Evolutionary conservation across 495 filamentous ascomycete genomes (phyloP), one percentile per base, ranked within the genome.

Genomic region (Geopyxis carbonaria): DNA sequence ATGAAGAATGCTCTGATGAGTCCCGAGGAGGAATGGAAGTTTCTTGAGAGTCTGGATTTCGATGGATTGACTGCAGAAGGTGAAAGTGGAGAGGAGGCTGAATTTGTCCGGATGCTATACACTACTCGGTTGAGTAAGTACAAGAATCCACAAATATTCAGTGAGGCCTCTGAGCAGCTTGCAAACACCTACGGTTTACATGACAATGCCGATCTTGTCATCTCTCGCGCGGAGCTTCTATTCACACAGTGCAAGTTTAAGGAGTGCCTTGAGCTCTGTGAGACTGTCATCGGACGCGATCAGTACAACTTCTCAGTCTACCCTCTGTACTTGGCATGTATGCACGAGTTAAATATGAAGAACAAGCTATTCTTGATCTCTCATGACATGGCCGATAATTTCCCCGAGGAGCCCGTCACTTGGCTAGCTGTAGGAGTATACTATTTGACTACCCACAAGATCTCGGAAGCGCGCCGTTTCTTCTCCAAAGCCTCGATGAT

Each of bases 1-100:
- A 93, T 94, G 78, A 85, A 86, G 63, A 95, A 95, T 59, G 79
- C 77, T 14, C 70, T 95, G 19, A 91, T 99, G 82, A 85, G 86
- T n/a, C 87, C 91, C 1, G 77, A 85, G 27, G 91, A 99, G 58
- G 89, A 99, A 56, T 84, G 89, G 68, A 66, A 78, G 25, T 94
- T 99, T 45, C 67, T 99, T 22, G 80, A 87, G 45, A 81, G 79
- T 16, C 66, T 99, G 8, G 81, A 93, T 59, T 99, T 95, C 55
- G 80, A 89, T 53, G 70, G 76, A 6, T 72, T 94, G 22, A 64
- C 66, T 5, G 80, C 81, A 5, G 51, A 56, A 19, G 45, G 44
- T 13, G 52, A 51, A 31, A 40, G 47, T 16, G 45, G 47, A 8
- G 44, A 56, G 13, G 44, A 56, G 35, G 82, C 80, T 4, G 78